Percentiles rank a stretch among this genome's conserved stretches.
Evolutionary conservation across 2,329 filamentous ascomycete genomes (phyloP).

Genomic region (Ophiosphaerella herpotricha): DNA sequence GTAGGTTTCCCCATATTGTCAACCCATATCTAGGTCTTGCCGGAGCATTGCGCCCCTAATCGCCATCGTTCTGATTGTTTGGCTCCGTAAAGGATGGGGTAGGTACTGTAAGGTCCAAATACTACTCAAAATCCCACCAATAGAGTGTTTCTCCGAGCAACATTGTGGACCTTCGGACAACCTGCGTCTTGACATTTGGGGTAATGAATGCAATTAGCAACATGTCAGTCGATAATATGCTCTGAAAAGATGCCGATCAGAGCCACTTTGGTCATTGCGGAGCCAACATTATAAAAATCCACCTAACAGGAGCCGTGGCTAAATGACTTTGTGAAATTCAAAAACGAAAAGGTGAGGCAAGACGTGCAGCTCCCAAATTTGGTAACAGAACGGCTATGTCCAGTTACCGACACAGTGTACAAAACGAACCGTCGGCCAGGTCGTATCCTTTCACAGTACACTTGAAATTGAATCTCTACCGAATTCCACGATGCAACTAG

Average conservation of each 20-base stretch:
- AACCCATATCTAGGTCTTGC: no score
- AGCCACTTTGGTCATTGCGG: background rate
- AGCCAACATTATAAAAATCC: slow-evolving; percentile 6
- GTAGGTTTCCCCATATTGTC: no score
- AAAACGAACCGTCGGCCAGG: background rate
- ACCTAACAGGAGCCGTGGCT: slow-evolving; percentile 12
- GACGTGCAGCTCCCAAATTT: background rate
- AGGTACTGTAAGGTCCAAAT: no score
- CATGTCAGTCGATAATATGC: background rate
- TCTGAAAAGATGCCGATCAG: slow-evolving; percentile 3
- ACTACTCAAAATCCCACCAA: slow-evolving; percentile 18
- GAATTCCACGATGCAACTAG: slow-evolving; percentile 14
- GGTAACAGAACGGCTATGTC: background rate
- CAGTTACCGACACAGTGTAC: slow-evolving; percentile 11
- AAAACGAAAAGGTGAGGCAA: background rate
- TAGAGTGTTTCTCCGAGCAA: slow-evolving; percentile 16
- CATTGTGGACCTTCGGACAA: slow-evolving; percentile 3
- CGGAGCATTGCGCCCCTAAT: no score
- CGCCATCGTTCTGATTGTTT: no score
- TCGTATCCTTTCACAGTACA: background rate
- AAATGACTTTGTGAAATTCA: slow-evolving; percentile 8
- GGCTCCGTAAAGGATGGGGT: no score
- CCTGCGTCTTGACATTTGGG: slow-evolving; percentile 6
- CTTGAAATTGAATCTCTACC: background rate
- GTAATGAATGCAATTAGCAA: background rate